Base-by-base conservation (phyloP, 441 rosid genomes). In the California macrophylla region DNA sequence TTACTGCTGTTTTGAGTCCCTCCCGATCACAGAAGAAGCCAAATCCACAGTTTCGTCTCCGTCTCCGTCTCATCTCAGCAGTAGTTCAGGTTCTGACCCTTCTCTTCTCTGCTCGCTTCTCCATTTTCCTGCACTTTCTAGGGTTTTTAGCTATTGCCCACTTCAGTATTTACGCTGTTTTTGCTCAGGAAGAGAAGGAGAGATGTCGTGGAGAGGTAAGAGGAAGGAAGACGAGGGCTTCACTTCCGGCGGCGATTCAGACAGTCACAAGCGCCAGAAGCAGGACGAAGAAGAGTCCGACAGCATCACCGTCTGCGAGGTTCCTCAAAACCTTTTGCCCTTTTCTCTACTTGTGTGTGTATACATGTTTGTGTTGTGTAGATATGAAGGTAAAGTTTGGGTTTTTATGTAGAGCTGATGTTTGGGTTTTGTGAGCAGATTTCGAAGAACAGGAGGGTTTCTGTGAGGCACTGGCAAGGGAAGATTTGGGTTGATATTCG, bases 381-480 rank as follows among this genome's bases (percentile, higher is more conserved):
- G 30, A 1, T 28, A 3, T 36, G 40, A 36, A 36, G 0, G 5
- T 9, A 18, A 52, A 16, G 16, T 40, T 63, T 66, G 26, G 72
- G 78, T 56, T 70, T 68, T 77, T 50, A 50, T 16, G 4, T 13
- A 54, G 15, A 54, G 23, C 25, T 54, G 9, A 1, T 20, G 62
- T 7, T 58, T 58, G 38, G 25, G 28, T 10, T 52, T 13, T 30
- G 45, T 52, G 60, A 72, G 71, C 77, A 93, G 97, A 78, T 93
- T 70, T 88, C 97, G 42, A 91, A 84, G 87, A 93, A 85, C 58
- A 78, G 96, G 82, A 88, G 91, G 77, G 92, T 93, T 34, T 71
- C 90, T 8, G 97, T 93, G 74, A 80, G 96, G 88, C 85, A 80
- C 70, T 93, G 93, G 95, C 83, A 88, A 64, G 97, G 96, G 9